Percentiles rank a stretch among this genome's conserved stretches.
phyloP scores from a whole-genome alignment of 1,284 basidiomycete species.

The Naganishia sp. region DNA sequence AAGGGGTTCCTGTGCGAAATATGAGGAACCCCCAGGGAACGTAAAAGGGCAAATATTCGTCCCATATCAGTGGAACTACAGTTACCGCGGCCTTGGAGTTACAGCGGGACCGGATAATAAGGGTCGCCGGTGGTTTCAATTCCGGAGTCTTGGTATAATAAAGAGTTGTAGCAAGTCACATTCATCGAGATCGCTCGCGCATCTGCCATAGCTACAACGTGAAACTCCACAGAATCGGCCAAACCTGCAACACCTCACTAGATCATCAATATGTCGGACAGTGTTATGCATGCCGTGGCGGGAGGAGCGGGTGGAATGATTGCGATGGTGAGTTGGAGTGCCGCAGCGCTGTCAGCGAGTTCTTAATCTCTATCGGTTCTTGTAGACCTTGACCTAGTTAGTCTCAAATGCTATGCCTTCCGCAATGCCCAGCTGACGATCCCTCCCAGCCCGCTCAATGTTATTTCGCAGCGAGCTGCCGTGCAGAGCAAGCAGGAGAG shows the following conservation, averaged over 20 bases:
- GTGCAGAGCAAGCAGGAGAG: conserved; percentile 73
- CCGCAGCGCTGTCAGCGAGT: conserved; percentile 20
- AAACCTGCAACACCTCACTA: not conserved
- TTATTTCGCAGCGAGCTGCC: conserved; percentile 88
- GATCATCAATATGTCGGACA: conserved; percentile 59
- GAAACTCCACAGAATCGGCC: not conserved
- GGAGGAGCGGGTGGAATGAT: conserved; percentile 89
- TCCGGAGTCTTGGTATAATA: not conserved
- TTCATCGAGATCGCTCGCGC: not conserved
- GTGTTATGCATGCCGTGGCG: conserved; percentile 82
- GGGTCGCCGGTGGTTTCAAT: not conserved
- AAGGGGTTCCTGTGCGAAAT: too few species aligned
- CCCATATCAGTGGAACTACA: conserved; percentile 4
- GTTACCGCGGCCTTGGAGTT: not conserved
- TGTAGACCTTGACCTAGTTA: conserved; percentile 52
- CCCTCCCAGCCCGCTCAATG: conserved; percentile 74
- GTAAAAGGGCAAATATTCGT: not conserved
- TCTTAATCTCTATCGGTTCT: not conserved
- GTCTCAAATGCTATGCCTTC: conserved; percentile 19
- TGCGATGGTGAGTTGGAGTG: conserved; percentile 71
- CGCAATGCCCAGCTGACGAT: conserved; percentile 1
- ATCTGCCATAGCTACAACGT: not conserved
- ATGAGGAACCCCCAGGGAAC: too few species aligned
- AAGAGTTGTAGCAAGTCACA: conserved; percentile 2
- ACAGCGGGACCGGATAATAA: not conserved